Evolutionary conservation across 2,329 filamentous ascomycete genomes (phyloP).

Genomic region (Tolypocladium paradoxum): DNA sequence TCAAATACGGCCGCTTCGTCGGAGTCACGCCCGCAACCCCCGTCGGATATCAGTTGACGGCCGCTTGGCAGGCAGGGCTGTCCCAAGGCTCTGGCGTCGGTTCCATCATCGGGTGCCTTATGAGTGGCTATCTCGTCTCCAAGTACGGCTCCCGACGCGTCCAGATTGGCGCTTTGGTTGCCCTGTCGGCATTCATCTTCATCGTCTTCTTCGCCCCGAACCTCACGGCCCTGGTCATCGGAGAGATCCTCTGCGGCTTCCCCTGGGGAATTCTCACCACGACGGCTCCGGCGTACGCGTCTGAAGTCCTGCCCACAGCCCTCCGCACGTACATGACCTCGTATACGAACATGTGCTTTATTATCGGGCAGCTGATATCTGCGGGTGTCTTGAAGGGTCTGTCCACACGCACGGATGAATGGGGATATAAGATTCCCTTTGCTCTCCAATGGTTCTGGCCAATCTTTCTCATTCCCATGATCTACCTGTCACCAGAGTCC

Average conservation of each 20-base stretch:
- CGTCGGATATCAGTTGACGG: constrained; percentile 25
- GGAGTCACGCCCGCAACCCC: constrained; percentile 8
- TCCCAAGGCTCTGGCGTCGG: constrained; percentile 32
- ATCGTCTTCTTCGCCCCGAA: constrained; percentile 33
- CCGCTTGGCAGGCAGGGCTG: constrained; percentile 39
- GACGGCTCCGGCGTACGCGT: constrained; percentile 34
- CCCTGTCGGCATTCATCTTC: constrained; percentile 31
- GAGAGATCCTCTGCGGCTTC: constrained; percentile 34
- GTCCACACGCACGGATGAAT: constrained; percentile 21
- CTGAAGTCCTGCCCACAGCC: constrained; percentile 26
- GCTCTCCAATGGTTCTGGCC: constrained; percentile 40
- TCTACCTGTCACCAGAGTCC: constrained; percentile 34
- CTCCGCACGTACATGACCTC: constrained; percentile 34
- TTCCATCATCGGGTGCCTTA: constrained; percentile 34
- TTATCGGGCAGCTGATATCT: constrained; percentile 33
- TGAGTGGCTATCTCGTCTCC: constrained; percentile 32
- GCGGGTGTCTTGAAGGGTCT: constrained; percentile 18
- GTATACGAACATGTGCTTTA: constrained; percentile 36
- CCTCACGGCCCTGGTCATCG: constrained; percentile 25
- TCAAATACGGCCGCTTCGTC: constrained; percentile 19
- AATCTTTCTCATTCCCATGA: constrained; percentile 24
- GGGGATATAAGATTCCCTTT: constrained; percentile 36
- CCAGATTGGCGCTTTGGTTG: constrained; percentile 28
- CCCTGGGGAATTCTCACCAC: constrained; percentile 35
- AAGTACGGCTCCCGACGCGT: constrained; percentile 30